A percentile compares a stretch with the other conserved stretches of the same genome.
Evolutionary conservation across 1,284 basidiomycete species (phyloP).

Genomic region (Trametes sp.): DNA sequence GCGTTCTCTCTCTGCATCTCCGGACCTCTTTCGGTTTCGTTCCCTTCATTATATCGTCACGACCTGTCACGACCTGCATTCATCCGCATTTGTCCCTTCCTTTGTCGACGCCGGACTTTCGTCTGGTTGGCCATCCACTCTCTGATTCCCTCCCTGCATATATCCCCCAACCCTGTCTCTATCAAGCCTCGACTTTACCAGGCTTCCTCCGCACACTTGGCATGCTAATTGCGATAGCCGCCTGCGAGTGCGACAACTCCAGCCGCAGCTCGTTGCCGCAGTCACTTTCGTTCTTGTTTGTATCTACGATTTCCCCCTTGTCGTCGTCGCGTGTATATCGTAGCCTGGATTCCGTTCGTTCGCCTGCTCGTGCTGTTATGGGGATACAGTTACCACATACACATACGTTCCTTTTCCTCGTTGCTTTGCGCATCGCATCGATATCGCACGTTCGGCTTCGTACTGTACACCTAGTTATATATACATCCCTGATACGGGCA

Average conservation of each 20-base stretch:
- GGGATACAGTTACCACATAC: conserved; percentile 11
- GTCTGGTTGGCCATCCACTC: conserved; percentile 13
- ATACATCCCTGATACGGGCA: conserved; percentile 16
- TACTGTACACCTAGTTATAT: conserved; percentile 34
- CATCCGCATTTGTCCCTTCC: not conserved
- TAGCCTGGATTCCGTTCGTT: conserved; percentile 20
- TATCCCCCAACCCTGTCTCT: not conserved
- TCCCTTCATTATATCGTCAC: conserved; percentile 14
- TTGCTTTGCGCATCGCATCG: conserved; percentile 33
- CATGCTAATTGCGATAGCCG: conserved; percentile 20
- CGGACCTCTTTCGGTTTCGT: not conserved
- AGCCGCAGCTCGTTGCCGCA: not conserved
- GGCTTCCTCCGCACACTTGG: conserved; percentile 9
- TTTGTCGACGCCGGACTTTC: not conserved
- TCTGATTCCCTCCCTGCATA: not conserved
- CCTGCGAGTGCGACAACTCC: not conserved
- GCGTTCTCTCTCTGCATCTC: not conserved
- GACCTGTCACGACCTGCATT: conserved; percentile 29
- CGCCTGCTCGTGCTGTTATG: conserved; percentile 7
- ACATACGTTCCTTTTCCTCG: conserved; percentile 20
- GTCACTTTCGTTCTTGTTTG: conserved; percentile 11
- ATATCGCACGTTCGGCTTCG: conserved; percentile 24
- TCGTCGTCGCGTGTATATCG: conserved; percentile 19
- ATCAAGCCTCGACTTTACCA: conserved; percentile 26
- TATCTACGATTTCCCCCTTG: conserved; percentile 6